Evolutionary conservation across 352 stramenopile species (phyloP).

Genomic region (Phytophthora megakarya): DNA sequence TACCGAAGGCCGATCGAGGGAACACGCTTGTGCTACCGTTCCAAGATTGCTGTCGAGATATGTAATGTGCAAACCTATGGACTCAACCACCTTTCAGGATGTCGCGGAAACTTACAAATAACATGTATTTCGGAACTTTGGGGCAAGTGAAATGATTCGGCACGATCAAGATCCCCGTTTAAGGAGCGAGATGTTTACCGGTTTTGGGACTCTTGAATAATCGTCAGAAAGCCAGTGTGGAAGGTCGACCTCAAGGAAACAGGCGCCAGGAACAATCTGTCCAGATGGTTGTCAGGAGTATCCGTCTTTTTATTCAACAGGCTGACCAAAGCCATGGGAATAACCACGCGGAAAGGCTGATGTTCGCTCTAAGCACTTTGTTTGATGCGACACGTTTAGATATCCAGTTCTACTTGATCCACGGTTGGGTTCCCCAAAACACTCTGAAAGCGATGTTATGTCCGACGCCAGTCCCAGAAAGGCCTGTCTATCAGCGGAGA

Average conservation of each 20-base stretch:
- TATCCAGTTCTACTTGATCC: neutral
- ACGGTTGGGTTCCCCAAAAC: neutral
- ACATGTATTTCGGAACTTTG: neutral
- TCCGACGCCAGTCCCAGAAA: too few species aligned
- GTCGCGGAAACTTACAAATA: conserved; percentile 2
- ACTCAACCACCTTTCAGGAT: neutral
- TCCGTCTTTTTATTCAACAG: neutral
- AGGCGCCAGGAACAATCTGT: neutral
- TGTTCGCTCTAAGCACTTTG: neutral
- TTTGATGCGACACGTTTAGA: neutral
- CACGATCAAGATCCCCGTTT: too few species aligned
- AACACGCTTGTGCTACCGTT: neutral
- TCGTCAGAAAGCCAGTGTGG: neutral
- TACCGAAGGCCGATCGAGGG: neutral
- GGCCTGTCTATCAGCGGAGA: too few species aligned
- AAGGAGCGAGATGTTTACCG: too few species aligned
- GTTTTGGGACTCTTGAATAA: neutral
- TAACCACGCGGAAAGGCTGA: neutral
- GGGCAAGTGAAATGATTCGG: too few species aligned
- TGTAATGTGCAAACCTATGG: conserved; percentile 7
- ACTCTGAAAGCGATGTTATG: neutral
- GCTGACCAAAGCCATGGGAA: conserved; percentile 1
- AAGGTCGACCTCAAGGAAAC: neutral
- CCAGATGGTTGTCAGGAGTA: neutral
- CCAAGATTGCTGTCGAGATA: neutral